Evolutionary conservation across 2,329 filamentous ascomycete species (phyloP).

Genomic region (Aspergillus quadricinctus): DNA sequence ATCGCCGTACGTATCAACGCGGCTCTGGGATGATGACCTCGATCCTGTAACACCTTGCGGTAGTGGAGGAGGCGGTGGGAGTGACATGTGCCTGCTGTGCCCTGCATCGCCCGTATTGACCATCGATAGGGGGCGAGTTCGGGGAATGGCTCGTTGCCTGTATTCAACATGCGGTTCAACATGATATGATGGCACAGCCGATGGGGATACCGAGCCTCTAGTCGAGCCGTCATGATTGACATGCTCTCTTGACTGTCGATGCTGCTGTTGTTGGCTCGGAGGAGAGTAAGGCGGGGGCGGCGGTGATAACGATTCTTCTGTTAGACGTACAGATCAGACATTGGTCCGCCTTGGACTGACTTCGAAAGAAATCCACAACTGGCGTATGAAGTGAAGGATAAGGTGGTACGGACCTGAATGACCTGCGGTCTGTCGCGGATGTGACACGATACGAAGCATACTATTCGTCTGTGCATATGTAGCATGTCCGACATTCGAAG

Average conservation of each 20-base stretch:
- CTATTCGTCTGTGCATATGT: constrained; percentile 26
- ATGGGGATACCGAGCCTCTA: constrained; percentile 16
- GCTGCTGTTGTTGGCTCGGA: constrained; percentile 24
- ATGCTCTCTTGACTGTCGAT: constrained; percentile 12
- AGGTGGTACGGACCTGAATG: constrained; percentile 28
- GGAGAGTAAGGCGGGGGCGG: constrained; percentile 40
- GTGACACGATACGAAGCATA: constrained; percentile 24
- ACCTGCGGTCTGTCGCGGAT: constrained; percentile 22
- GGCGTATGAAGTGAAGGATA: neutral
- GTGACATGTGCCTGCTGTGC: constrained; percentile 24
- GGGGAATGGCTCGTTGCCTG: constrained; percentile 22
- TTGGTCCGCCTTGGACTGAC: neutral
- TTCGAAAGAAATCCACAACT: neutral
- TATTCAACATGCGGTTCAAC: constrained; percentile 19
- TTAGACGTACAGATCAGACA: constrained; percentile 6
- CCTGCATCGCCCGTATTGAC: constrained; percentile 23
- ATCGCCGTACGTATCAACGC: constrained; percentile 22
- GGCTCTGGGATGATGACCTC: constrained; percentile 32
- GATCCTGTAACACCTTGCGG: constrained; percentile 25
- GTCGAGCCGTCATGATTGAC: constrained; percentile 8
- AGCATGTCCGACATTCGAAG: constrained; percentile 22
- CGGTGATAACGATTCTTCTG: constrained; percentile 29
- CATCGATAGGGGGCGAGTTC: constrained; percentile 32
- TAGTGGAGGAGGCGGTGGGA: constrained; percentile 35
- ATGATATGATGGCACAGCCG: constrained; percentile 13